Evolutionary conservation across 2,329 filamentous ascomycete genomes (phyloP), one percentile per base, ranked within the genome.

Genomic region (Xylaria sp.): DNA sequence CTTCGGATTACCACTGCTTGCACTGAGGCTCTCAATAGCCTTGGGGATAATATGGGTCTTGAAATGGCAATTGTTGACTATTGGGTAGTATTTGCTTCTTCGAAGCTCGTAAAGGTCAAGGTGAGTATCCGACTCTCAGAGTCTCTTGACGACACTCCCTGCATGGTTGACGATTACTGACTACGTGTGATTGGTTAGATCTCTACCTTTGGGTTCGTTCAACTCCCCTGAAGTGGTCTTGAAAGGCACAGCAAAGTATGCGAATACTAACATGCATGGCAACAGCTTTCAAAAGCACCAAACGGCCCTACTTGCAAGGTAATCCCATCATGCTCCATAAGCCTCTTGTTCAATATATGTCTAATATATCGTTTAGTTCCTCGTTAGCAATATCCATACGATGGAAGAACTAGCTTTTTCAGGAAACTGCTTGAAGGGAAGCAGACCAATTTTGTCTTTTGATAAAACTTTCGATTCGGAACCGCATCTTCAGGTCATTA

Each of bases 361-460:
- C 63, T 65, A 63, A 71, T 28, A 20, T 42, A 13, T 57, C 17
- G 20, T 70, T 53, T 49, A 88, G 77, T 87, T 96, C 80, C 92
- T 96, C 77, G 85, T 93, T 60, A 93, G 96, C 79, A 94, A 94
- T 77, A 72, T 77, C n/a, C 74, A 75, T 57, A 76, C 72, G 6
- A 77, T 75, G 72, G 71, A 74, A 53, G 96, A 99, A 81, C 86
- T 99, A 42, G 93, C 97, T 78, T 98, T 99, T 80, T 94, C 94
- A 17, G 96, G 96, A 63, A 99, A 99, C 84, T 97, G 94, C 79
- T 84, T 98, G 70, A 97, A 97, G 82, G 96, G 96, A 67, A 96
- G 93, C 33, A 87, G 96, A 42, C 95, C 96, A 1, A 85, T 99
- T 46, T 89, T 99, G 65, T 96, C 93, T 42, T 99, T 99, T 80